Evolutionary conservation across 805 yeast species (phyloP).

Genomic region (Crinitomyces ghanaensis): DNA sequence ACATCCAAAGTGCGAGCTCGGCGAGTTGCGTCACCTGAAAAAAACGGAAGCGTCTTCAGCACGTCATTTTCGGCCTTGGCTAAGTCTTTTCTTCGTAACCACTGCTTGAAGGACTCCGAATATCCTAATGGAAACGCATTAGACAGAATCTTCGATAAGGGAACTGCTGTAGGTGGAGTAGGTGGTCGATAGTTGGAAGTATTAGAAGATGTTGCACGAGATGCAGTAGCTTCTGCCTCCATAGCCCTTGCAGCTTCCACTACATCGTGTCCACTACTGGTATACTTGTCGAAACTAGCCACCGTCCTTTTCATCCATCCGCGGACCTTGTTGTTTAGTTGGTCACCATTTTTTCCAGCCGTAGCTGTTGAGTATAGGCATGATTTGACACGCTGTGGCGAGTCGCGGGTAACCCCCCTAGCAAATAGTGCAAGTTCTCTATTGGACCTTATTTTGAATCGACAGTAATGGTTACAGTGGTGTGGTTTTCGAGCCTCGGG

Average conservation of each 20-base stretch:
- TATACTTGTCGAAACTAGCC: constrained; percentile 3
- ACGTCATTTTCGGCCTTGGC: constrained; percentile 37
- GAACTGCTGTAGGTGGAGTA: constrained; percentile 28
- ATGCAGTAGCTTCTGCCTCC: constrained; percentile 3
- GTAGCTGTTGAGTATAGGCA: not conserved
- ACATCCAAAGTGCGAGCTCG: constrained; percentile 37
- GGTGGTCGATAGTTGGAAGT: constrained; percentile 15
- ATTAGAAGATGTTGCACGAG: not conserved
- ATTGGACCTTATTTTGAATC: not conserved
- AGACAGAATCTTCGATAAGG: constrained; percentile 19
- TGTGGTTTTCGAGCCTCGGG: too few species aligned
- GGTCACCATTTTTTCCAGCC: not conserved
- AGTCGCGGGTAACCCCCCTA: not conserved
- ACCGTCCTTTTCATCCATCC: not conserved
- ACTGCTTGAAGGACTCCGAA: constrained; percentile 31
- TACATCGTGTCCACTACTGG: constrained; percentile 6
- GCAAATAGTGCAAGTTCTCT: constrained; percentile 1
- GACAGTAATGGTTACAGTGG: too few species aligned
- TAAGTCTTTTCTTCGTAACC: constrained; percentile 30
- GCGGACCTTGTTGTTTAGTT: not conserved
- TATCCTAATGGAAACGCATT: constrained; percentile 27
- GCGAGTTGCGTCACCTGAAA: constrained; percentile 18
- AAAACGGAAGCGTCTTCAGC: constrained; percentile 44
- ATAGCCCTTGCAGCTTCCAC: constrained; percentile 1
- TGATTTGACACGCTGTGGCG: not conserved